Evolutionary conservation across 805 yeast species (phyloP).

Genomic region (Ogataea methanolica): DNA sequence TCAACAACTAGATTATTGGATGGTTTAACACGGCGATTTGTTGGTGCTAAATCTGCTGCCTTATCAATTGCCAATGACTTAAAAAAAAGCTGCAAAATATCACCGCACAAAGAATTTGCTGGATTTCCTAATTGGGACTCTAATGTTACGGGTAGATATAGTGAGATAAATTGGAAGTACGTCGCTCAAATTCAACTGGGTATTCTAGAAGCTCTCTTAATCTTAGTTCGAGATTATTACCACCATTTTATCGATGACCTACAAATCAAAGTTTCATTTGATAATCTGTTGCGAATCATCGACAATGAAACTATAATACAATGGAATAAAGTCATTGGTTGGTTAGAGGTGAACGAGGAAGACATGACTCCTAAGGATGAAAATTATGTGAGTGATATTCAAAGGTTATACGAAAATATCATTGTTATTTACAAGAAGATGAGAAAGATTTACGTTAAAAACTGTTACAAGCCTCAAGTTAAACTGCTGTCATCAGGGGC

Average conservation of each 20-base stretch:
- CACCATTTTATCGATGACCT: conserved; percentile 70
- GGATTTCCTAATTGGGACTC: conserved; percentile 55
- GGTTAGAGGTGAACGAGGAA: conserved; percentile 16
- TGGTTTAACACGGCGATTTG: conserved; percentile 49
- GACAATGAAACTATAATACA: conserved; percentile 57
- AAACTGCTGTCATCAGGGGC: conserved; percentile 29
- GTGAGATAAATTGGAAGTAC: conserved; percentile 55
- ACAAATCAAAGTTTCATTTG: conserved; percentile 51
- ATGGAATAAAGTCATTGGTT: conserved; percentile 39
- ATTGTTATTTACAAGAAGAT: conserved; percentile 54
- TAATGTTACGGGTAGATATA: conserved; percentile 30
- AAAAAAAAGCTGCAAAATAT: background rate
- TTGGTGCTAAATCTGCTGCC: conserved; percentile 62
- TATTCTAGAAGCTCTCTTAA: conserved; percentile 67
- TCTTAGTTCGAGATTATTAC: conserved; percentile 69
- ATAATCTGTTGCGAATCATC: conserved; percentile 60
- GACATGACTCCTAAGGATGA: conserved; percentile 4
- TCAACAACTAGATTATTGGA: conserved; percentile 50
- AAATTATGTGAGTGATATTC: conserved; percentile 16
- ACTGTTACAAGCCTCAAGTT: conserved; percentile 60
- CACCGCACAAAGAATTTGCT: background rate
- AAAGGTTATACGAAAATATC: conserved; percentile 20
- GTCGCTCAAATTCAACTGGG: conserved; percentile 80
- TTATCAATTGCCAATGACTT: conserved; percentile 37
- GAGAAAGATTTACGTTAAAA: conserved; percentile 66